Percentiles rank a stretch among this genome's conserved stretches.
These are phyloP conservation scores for Entomortierella beljakovae DNA, from an alignment of 192 early-diverging fungal species.

Conservation along the genomic window DNA sequence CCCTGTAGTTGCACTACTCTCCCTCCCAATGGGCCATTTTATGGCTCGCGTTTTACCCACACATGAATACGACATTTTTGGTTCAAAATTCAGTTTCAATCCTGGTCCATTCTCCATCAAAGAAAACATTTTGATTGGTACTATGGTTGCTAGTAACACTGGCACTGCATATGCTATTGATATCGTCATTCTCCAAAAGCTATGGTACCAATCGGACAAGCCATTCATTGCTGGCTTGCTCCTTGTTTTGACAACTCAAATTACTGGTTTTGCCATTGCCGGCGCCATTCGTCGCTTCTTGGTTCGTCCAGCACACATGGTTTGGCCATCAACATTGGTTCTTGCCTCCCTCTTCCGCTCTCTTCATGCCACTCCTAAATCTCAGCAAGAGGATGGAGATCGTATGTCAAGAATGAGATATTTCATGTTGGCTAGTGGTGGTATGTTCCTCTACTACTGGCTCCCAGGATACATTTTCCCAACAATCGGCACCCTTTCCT, in stretches of 20 bases:
- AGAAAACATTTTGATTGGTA: neutral
- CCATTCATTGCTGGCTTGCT: neutral
- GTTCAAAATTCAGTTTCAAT: neutral
- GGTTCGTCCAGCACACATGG: neutral
- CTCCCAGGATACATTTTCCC: neutral
- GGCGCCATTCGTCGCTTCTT: neutral
- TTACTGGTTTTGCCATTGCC: neutral
- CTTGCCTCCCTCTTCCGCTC: neutral
- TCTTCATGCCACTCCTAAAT: neutral
- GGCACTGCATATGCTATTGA: neutral
- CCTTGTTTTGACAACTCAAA: neutral
- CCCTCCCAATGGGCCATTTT: neutral
- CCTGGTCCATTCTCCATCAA: neutral
- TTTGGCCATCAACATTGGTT: neutral
- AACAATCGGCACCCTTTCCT: neutral
- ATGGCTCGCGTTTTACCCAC: neutral
- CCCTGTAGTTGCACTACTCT: neutral
- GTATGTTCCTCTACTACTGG: neutral
- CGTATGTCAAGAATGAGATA: neutral
- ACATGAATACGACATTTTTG: neutral
- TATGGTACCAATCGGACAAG: neutral
- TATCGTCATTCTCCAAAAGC: neutral
- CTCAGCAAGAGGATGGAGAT: neutral
- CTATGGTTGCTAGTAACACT: neutral
- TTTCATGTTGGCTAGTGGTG: neutral